phyloP scores from a whole-genome alignment of 192 early-diverging fungal species.

The Powellomyces hirtus region DNA sequence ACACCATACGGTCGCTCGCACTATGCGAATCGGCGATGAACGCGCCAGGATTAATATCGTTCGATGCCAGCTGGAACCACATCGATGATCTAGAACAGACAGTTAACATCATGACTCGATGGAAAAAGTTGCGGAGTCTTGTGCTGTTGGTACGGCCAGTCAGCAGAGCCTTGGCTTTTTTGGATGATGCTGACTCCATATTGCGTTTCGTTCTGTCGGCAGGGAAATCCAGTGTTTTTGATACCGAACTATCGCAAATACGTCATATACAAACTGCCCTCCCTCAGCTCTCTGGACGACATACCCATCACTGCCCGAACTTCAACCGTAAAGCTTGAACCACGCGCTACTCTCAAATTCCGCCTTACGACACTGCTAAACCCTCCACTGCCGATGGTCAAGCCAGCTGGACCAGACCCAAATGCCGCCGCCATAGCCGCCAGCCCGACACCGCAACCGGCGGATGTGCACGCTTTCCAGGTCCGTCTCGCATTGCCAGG shows the following conservation, averaged over 20 bases:
- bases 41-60: neutral
- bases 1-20: neutral
- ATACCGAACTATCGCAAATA: neutral
- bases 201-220: neutral
- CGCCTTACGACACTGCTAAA: neutral
- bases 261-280: neutral
- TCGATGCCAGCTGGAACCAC: slow-evolving; percentile 7
- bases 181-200: too few species aligned
- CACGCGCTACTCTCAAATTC: neutral
- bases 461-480: neutral
- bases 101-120: neutral
- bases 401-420: neutral
- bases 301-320: neutral
- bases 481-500: neutral
- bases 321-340: neutral
- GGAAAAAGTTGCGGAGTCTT: slow-evolving; percentile 8
- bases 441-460: neutral
- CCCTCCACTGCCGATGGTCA: neutral
- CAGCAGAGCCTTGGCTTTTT: too few species aligned
- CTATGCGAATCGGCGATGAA: neutral
- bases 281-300: slow-evolving; percentile 2
- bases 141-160: neutral
- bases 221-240: slow-evolving; percentile 5
- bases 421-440: neutral
- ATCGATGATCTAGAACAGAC: neutral